Conservation (phyloP, 108 stramenopile species). For the Epipyxis sp. region DNA sequence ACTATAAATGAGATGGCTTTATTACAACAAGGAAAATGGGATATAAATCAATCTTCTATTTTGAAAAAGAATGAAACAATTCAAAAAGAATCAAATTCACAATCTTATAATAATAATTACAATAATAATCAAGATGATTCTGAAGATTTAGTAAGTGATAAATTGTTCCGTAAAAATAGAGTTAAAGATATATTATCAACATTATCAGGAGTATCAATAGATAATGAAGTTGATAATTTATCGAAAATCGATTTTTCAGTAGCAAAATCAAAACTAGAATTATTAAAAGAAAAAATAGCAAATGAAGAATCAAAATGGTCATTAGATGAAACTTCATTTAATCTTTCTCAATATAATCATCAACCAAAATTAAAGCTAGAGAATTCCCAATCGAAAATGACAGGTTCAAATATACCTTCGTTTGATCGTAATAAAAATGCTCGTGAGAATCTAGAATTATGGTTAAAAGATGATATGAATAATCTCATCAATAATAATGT, state of each 20-base stretch:
- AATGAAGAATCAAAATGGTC: too few relatives aligned
- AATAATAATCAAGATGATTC: not conserved
- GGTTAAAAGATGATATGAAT: too few relatives aligned
- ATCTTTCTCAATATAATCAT: too few relatives aligned
- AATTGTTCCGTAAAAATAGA: not conserved
- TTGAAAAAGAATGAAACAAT: not conserved
- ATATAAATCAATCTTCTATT: not conserved
- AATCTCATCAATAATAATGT: too few relatives aligned
- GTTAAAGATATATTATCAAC: not conserved
- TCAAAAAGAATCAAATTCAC: not conserved
- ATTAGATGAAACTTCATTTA: too few relatives aligned
- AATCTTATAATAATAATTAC: not conserved
- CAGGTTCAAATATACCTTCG: too few relatives aligned
- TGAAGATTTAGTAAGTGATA: not conserved
- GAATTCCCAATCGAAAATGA: too few relatives aligned
- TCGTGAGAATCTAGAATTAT: too few relatives aligned
- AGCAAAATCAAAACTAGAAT: not conserved
- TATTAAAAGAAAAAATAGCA: not conserved
- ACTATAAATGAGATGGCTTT: not conserved
- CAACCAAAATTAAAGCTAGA: too few relatives aligned
- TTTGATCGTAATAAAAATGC: too few relatives aligned
- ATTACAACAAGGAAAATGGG: not conserved
- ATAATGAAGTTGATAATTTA: not conserved
- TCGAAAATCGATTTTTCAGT: not conserved
- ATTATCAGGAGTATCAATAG: too few relatives aligned